Percentiles rank a stretch among this genome's conserved stretches.
Conservation (phyloP, 768 basidiomycete species). For the Albatrellus ellisii region DNA sequence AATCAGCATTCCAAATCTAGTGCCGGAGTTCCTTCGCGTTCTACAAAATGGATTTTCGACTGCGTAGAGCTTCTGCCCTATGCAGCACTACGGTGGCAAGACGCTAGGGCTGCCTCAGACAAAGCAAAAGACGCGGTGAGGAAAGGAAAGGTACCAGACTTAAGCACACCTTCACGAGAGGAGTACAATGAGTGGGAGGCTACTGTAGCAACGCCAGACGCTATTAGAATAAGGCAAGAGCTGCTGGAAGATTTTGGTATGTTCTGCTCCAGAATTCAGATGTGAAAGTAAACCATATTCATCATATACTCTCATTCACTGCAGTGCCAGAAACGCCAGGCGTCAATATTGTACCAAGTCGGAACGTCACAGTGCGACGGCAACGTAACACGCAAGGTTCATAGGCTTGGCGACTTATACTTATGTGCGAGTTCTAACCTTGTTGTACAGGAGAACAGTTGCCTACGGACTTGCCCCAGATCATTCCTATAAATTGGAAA, state of each 20-base stretch:
- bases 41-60: neutral
- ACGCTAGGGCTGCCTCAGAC: neutral
- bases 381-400: no score
- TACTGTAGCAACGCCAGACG: neutral
- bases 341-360: no score
- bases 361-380: no score
- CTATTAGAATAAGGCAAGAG: neutral
- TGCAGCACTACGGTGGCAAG: neutral
- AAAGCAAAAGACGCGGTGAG: neutral
- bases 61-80: neutral
- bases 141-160: neutral
- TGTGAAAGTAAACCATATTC: no score
- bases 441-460: no score
- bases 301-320: neutral
- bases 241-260: neutral
- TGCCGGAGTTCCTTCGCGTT: neutral
- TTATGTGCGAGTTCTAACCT: no score
- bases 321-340: slow-evolving; percentile 3
- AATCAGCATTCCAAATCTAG: no score
- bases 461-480: no score
- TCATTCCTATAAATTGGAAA: no score
- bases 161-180: neutral
- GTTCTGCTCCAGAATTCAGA: neutral
- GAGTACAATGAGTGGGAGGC: neutral
- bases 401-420: no score